Conservation (phyloP, 176 grass and related monocot species). For the Pontederia paniculata region DNA sequence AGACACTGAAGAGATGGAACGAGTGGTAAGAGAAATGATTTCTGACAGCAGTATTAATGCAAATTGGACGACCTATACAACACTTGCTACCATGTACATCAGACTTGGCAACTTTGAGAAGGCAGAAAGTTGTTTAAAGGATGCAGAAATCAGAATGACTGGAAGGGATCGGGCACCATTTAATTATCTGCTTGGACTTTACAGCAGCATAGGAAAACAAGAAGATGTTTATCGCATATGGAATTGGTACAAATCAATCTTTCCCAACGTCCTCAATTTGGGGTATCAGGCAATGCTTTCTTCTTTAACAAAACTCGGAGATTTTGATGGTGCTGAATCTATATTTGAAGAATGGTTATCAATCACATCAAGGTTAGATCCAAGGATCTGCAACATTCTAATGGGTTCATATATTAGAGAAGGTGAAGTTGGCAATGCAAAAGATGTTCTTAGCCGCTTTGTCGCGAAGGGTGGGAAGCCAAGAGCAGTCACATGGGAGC, state of each 20-base stretch:
- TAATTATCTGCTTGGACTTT: slow-evolving; percentile 66
- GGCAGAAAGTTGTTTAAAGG: slow-evolving; percentile 60
- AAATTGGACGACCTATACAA: slow-evolving; percentile 87
- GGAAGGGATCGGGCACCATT: slow-evolving; percentile 61
- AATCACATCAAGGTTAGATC: slow-evolving; percentile 50
- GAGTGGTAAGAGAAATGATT: slow-evolving; percentile 49
- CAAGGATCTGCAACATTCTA: slow-evolving; percentile 66
- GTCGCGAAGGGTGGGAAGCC: slow-evolving; percentile 74
- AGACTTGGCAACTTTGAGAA: slow-evolving; percentile 55
- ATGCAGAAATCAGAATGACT: slow-evolving; percentile 72
- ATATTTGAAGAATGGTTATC: slow-evolving; percentile 70
- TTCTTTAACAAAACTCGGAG: slow-evolving; percentile 54
- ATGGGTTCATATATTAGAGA: slow-evolving; percentile 69
- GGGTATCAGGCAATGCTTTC: slow-evolving; percentile 67
- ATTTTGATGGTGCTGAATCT: slow-evolving; percentile 68
- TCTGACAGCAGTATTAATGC: slow-evolving; percentile 54
- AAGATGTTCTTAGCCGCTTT: slow-evolving; percentile 42
- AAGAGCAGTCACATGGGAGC: slow-evolving; percentile 55
- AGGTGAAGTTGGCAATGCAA: slow-evolving; percentile 42
- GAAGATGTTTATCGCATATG: slow-evolving; percentile 81
- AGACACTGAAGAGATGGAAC: slow-evolving; percentile 57
- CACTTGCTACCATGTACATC: slow-evolving; percentile 77
- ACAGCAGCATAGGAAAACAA: slow-evolving; percentile 57
- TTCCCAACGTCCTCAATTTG: slow-evolving; percentile 54
- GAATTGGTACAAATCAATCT: slow-evolving; percentile 88